Evolutionary conservation across 441 rosid species (phyloP).

Genomic region (Theobroma grandiflorum): DNA sequence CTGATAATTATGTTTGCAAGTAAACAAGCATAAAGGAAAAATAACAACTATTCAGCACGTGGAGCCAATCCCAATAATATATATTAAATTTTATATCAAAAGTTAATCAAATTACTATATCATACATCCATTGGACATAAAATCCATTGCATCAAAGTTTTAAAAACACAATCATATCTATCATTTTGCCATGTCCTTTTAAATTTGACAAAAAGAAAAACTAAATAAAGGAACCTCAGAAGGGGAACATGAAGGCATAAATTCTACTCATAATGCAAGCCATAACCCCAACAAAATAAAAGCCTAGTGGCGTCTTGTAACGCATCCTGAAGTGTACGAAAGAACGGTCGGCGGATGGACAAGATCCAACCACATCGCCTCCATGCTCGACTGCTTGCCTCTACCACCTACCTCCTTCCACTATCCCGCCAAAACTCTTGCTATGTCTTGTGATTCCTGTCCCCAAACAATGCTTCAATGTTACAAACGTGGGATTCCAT

Average conservation of each 20-base stretch:
- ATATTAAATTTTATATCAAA: no score
- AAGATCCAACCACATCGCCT: slow-evolving; percentile 23
- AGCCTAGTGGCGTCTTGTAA: slow-evolving; percentile 20
- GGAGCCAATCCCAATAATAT: no score
- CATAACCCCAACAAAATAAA: slow-evolving; percentile 15
- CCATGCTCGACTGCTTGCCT: slow-evolving; percentile 6
- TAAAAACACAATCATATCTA: no score
- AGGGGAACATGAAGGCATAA: neutral
- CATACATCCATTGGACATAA: neutral
- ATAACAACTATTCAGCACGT: neutral
- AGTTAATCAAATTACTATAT: neutral
- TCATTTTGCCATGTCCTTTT: neutral
- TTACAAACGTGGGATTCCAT: neutral
- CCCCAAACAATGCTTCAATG: neutral
- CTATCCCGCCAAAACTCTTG: neutral
- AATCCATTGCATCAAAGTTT: neutral
- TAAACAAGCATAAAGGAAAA: no score
- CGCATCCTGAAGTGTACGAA: slow-evolving; percentile 4
- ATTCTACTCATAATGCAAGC: slow-evolving; percentile 21
- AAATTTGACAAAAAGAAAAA: neutral
- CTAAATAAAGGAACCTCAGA: neutral
- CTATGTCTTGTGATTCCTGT: neutral
- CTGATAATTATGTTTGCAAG: no score
- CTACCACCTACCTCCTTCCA: neutral
- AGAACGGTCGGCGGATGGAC: slow-evolving; percentile 6